Base-by-base conservation (phyloP, 164 flowering plant species). In the Platanus orientalis region DNA sequence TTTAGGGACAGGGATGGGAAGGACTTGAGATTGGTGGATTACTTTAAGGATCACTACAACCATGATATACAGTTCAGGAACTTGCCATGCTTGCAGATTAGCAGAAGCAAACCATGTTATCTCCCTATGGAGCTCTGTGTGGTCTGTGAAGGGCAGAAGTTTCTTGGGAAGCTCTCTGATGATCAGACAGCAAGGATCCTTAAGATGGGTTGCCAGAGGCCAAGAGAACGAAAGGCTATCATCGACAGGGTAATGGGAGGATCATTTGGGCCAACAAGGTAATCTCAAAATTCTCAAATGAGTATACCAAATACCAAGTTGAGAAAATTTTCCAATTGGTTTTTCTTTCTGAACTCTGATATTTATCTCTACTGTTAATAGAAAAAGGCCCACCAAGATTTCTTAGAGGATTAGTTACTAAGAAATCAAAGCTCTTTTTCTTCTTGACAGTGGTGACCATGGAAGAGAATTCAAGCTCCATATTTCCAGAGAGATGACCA, bases 71-170 rank as follows among this genome's bases (percentile, higher is more conserved):
- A 84, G 64, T 93, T 75, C 62, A 77, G 87, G 73, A 87, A 93
- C 62, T 71, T 93, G 79, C 98, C 98, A 5, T 93, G 97, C 66
- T 77, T 93, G 84, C 97, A 93, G 80, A 81, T 84, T 63, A 87
- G 98, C 71, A 81, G 93, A 76, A 87, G 91, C 66, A 93, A 83
- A 61, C 96, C 94, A 20, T 90, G 95, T 66, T 93, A 88, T 77
- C 84, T 93, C 61, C 98, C 98, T 28, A 90, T 90, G 97, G 98
- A 93, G 82, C 91, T 93, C 57, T 93, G 98, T 73, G 71, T 87
- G 64, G 80, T 93, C 28, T 90, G 94, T 70, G 98, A 93, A 73
- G 97, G 98, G 20, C 98, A 93, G 81, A 90, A 89, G 69, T 93
- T 83, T 79, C 83, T 93, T 6, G 92, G 97, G 44, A 93, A 87